Conservation (phyloP, 208 protist species). For the Acanthamoeba castellanii region DNA sequence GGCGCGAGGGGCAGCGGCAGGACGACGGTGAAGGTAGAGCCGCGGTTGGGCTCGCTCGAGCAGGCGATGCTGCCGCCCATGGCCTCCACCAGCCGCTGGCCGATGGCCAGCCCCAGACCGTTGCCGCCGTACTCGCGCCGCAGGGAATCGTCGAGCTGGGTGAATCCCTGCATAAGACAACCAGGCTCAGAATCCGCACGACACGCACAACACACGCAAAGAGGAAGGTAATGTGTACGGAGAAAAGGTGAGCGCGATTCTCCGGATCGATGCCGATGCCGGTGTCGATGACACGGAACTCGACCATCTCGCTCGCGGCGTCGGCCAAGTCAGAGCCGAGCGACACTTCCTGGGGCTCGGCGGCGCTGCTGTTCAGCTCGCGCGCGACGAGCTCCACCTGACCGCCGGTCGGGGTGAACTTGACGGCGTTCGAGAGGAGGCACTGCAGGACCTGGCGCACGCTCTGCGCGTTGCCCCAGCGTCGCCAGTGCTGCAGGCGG, state of each 20-base stretch:
- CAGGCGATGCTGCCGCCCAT: not conserved
- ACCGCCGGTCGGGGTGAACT: slow-evolving; percentile 70
- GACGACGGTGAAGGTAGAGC: not conserved
- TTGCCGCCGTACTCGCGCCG: slow-evolving; percentile 80
- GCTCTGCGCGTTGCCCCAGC: slow-evolving; percentile 34
- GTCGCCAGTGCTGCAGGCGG: not conserved
- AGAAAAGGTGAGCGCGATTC: not conserved
- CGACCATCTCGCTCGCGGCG: not conserved
- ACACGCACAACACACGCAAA: too few species aligned
- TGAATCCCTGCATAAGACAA: slow-evolving; percentile 74
- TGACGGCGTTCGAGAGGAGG: slow-evolving; percentile 78
- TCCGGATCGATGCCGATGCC: slow-evolving; percentile 27
- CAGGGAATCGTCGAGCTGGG: slow-evolving; percentile 68
- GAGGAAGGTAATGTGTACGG: not conserved
- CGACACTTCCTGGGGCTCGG: not conserved
- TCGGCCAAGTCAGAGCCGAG: not conserved
- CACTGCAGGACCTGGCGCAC: slow-evolving; percentile 74
- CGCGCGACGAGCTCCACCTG: not conserved
- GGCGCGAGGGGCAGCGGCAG: not conserved
- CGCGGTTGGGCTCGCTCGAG: not conserved
- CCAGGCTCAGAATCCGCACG: not conserved
- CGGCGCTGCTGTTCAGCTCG: not conserved
- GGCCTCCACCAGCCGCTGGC: slow-evolving; percentile 76
- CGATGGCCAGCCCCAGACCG: slow-evolving; percentile 83
- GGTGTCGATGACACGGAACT: slow-evolving; percentile 11